Conservation (phyloP, 257 asterid species). For the Solanum rostratum region DNA sequence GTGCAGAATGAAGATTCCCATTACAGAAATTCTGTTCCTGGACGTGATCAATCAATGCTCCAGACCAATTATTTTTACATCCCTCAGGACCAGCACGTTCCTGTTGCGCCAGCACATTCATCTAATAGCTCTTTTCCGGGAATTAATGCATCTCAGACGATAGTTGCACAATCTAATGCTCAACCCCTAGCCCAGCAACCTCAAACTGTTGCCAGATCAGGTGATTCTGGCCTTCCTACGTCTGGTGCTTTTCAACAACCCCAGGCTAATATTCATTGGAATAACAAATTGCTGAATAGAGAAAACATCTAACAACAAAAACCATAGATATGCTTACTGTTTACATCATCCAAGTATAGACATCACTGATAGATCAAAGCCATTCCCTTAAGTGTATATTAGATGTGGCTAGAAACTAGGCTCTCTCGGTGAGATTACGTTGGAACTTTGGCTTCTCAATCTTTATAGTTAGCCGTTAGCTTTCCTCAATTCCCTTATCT, state of each 20-base stretch:
- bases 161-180: conserved; percentile 22
- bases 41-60: conserved; percentile 28
- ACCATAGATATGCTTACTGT: background rate
- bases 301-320: conserved; percentile 18
- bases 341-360: background rate
- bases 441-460: background rate
- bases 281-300: conserved; percentile 21
- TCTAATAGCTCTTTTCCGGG: conserved; percentile 31
- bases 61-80: conserved; percentile 35
- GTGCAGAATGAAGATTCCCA: conserved; percentile 41
- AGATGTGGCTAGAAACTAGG: background rate
- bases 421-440: background rate
- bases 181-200: conserved; percentile 33
- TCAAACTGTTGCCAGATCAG: conserved; percentile 29
- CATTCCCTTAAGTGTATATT: background rate
- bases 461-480: background rate
- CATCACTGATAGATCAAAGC: background rate
- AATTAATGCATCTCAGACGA: conserved; percentile 23
- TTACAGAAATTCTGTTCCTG: conserved; percentile 18
- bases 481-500: background rate
- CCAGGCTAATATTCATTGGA: conserved; percentile 35
- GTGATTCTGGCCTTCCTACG: conserved; percentile 25
- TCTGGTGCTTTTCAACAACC: conserved; percentile 25
- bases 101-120: conserved; percentile 22
- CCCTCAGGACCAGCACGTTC: conserved; percentile 37